Evolutionary conservation across 108 stramenopile species (phyloP).

Genomic region (Asterionellopsis glacialis): DNA sequence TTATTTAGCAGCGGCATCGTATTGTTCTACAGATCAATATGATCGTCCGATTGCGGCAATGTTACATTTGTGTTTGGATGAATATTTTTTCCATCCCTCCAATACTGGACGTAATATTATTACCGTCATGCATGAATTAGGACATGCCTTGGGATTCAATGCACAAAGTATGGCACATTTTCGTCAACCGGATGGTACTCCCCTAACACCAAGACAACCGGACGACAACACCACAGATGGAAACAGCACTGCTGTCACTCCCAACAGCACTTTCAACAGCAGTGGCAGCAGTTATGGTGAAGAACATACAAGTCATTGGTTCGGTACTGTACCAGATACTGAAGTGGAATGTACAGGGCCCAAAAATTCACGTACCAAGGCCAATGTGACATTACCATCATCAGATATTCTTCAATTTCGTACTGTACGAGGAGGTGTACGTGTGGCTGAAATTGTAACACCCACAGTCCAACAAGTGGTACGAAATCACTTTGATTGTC

Average conservation of each 20-base stretch:
- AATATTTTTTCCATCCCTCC: conserved; percentile 41
- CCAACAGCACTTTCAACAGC: not conserved
- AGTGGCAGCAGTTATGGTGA: not conserved
- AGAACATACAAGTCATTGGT: not conserved
- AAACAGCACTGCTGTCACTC: not conserved
- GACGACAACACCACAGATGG: too few relatives aligned
- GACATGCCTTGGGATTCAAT: conserved; percentile 79
- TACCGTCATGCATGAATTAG: conserved; percentile 77
- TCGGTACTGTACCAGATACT: conserved; percentile 29
- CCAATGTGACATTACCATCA: conserved; percentile 63
- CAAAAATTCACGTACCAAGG: conserved; percentile 6
- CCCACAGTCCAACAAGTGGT: conserved; percentile 71
- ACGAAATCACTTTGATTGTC: conserved; percentile 82
- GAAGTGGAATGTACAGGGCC: conserved; percentile 59
- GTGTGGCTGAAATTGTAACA: conserved; percentile 71
- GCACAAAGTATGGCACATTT: conserved; percentile 70
- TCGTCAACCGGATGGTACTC: conserved; percentile 66
- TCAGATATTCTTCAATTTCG: conserved; percentile 56
- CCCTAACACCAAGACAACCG: conserved; percentile 43
- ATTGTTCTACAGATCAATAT: conserved; percentile 78
- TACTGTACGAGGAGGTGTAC: conserved; percentile 65
- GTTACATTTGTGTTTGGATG: conserved; percentile 71
- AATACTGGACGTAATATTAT: conserved; percentile 45
- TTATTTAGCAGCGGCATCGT: conserved; percentile 71
- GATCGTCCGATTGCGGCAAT: conserved; percentile 78